These are phyloP conservation scores for Saccharomycopsis sp. DNA, from an alignment of 805 yeast genomes.

Conservation along the genomic window DNA sequence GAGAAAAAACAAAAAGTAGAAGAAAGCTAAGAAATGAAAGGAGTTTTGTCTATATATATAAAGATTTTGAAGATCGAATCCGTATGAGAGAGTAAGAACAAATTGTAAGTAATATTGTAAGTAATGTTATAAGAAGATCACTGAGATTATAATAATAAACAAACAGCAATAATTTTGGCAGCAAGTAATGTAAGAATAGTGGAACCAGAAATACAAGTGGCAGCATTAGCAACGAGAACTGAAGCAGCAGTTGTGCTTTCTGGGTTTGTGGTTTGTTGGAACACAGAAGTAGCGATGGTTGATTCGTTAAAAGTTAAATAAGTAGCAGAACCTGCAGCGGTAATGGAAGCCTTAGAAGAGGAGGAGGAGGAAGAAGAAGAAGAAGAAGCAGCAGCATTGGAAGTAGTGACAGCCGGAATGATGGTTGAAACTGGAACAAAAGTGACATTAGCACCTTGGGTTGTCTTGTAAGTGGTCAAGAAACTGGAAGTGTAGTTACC, in stretches of 20 bases:
- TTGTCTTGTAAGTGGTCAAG: constrained; percentile 6
- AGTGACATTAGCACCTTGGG: constrained; percentile 5
- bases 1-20: too few relatives aligned
- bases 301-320: background rate
- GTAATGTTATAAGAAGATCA: too few relatives aligned
- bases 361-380: background rate
- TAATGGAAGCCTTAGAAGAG: background rate
- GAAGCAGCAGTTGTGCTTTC: background rate
- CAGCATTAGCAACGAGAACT: too few relatives aligned
- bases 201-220: too few relatives aligned
- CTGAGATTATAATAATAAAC: too few relatives aligned
- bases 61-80: too few relatives aligned
- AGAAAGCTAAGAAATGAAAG: too few relatives aligned
- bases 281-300: background rate
- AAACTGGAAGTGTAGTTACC: constrained; percentile 9
- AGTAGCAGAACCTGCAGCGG: background rate
- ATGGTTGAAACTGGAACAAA: constrained; percentile 13
- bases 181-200: too few relatives aligned
- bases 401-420: background rate
- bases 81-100: too few relatives aligned
- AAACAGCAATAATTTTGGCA: too few relatives aligned
- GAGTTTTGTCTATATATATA: too few relatives aligned
- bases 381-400: background rate
- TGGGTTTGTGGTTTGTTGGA: background rate
- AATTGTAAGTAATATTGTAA: too few relatives aligned